Evolutionary conservation across 805 yeast genomes (phyloP), one percentile per base, ranked within the genome.

Genomic region (Cyberlindnera sargentensis): DNA sequence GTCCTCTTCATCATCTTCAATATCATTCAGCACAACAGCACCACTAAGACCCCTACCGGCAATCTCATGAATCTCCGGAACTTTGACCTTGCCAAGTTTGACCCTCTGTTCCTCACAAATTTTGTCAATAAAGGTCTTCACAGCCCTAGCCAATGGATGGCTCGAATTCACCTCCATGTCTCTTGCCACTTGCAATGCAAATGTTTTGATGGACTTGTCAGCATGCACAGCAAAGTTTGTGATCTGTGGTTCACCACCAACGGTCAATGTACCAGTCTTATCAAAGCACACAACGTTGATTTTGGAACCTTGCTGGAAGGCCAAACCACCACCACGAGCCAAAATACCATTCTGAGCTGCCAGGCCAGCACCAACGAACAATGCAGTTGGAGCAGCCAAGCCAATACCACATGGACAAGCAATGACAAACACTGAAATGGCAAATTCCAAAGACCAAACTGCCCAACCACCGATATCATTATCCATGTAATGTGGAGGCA

Each of bases 341-440:
- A 84, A 66, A 41, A 84, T 78, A 23, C 91, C 93, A 57, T 78
- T 64, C 55, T 79, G 81, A 10, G 93, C 93, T 32, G 90, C 88
- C 40, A 84, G 59, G 0, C 91, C 88, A 15, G 87, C 70, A 3
- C 93, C 93, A 9, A 84, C 88, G 65, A 81, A 83, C 34, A 84
- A 59, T 0, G 93, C 91, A 2, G 91, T 84, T 2, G 93, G 93
- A 2, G 91, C 93, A 25, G 93, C 93, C 24, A 84, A 66, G 2
- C 91, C 93, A 51, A 84, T 76, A 2, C 91, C 95, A 67, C 93
- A 84, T 2, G 95, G 95, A 57, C 95, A 84, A 0, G 91, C 91
- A 40, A 84, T 77, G 2, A 84, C 91, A 63, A 84, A 83, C 2
- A 85, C 91, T 0, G 90, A 76, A 49, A 84, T 81, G 2, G 89